These are phyloP conservation scores for Salix koriyanagi DNA, from an alignment of 345 rosid species.

Conservation along the genomic window DNA sequence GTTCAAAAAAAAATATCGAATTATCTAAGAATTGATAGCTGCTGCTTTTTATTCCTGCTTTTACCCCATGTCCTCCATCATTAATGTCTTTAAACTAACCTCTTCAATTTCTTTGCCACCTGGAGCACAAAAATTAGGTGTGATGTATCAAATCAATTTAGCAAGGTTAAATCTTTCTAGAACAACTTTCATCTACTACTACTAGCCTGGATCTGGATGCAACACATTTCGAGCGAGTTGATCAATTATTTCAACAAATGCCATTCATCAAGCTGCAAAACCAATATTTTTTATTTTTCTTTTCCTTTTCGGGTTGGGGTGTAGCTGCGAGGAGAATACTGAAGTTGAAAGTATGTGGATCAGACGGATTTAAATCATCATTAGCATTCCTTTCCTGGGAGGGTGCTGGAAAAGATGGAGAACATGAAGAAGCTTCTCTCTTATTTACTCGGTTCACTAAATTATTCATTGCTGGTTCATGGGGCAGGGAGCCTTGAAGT, in stretches of 20 bases:
- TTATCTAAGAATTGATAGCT: fast-evolving
- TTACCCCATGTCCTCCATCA: too few relatives aligned
- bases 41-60: too few relatives aligned
- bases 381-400: background rate
- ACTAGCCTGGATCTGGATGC: background rate
- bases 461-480: background rate
- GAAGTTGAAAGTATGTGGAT: background rate
- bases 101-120: background rate
- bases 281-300: too few relatives aligned
- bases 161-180: background rate
- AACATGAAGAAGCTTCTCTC: background rate
- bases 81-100: background rate
- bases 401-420: background rate
- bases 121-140: background rate
- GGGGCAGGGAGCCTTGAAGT: background rate
- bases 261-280: background rate
- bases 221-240: background rate
- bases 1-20: too few relatives aligned
- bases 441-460: background rate
- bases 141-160: too few relatives aligned
- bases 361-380: background rate
- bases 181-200: background rate
- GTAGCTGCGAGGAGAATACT: background rate
- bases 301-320: background rate
- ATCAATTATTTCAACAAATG: background rate